Evolutionary conservation across 352 stramenopile genomes (phyloP).

Genomic region (Phytophthora quininea): DNA sequence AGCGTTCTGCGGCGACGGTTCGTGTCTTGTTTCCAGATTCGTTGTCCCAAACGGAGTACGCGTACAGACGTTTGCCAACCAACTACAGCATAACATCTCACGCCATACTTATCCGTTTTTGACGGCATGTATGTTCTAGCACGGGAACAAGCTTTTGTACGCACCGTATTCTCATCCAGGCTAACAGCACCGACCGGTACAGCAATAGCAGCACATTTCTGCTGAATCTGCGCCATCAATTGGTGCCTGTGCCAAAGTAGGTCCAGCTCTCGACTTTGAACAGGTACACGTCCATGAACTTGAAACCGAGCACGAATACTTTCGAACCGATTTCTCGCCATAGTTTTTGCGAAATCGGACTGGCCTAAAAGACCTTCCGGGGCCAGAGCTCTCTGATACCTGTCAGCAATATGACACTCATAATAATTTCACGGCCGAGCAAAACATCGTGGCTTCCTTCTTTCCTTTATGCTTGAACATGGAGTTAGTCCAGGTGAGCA

Average conservation of each 20-base stretch:
- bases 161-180: slow-evolving; percentile 9
- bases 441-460: not conserved
- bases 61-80: slow-evolving; percentile 11
- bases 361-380: slow-evolving; percentile 8
- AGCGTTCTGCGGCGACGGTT: slow-evolving; percentile 1
- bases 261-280: not conserved
- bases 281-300: slow-evolving; percentile 1
- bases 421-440: slow-evolving; percentile 8
- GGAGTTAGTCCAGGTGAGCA: not conserved
- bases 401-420: not conserved
- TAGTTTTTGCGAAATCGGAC: slow-evolving; percentile 2
- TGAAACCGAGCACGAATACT: slow-evolving; percentile 8
- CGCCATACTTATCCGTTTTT: slow-evolving; percentile 9
- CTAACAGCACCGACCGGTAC: slow-evolving; percentile 4
- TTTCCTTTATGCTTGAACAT: not conserved
- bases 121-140: slow-evolving; percentile 11
- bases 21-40: slow-evolving; percentile 3
- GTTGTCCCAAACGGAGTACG: slow-evolving; percentile 17
- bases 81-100: slow-evolving; percentile 9
- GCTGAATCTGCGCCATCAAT: slow-evolving; percentile 1
- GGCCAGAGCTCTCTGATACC: slow-evolving; percentile 12
- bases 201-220: not conserved
- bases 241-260: slow-evolving; percentile 5
- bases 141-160: slow-evolving; percentile 9
- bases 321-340: slow-evolving; percentile 7